phyloP scores from a whole-genome alignment of 495 filamentous ascomycete species.

The Neurospora sp. region DNA sequence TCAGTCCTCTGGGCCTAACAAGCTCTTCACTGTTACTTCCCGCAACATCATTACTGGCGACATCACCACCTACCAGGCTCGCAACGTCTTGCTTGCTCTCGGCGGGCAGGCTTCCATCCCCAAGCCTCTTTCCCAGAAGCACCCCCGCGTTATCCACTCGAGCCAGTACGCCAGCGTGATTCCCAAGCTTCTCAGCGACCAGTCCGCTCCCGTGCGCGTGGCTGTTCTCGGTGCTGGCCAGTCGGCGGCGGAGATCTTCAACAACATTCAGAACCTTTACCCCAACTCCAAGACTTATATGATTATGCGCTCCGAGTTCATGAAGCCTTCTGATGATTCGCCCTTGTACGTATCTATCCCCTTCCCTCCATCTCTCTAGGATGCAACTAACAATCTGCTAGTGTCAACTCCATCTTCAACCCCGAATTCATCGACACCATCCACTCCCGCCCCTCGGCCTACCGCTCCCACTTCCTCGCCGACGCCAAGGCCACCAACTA shows the following conservation, averaged over 20 bases:
- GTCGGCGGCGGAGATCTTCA: slow-evolving; percentile 91
- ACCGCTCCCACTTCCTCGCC: slow-evolving; percentile 51
- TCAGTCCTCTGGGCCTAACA: slow-evolving; percentile 33
- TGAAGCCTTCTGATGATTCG: slow-evolving; percentile 88
- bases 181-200: slow-evolving; percentile 49
- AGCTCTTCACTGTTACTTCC: slow-evolving; percentile 38
- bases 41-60: slow-evolving; percentile 27
- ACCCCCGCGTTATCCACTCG: slow-evolving; percentile 71
- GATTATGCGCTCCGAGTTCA: slow-evolving; percentile 66
- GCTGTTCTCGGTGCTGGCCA: slow-evolving; percentile 84
- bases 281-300: slow-evolving; percentile 68
- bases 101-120: slow-evolving; percentile 78
- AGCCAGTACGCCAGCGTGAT: slow-evolving; percentile 68
- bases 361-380: not conserved
- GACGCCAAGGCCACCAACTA: slow-evolving; percentile 81
- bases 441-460: slow-evolving; percentile 50
- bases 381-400: slow-evolving; percentile 24
- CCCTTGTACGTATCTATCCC: slow-evolving; percentile 60
- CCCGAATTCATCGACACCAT: slow-evolving; percentile 67
- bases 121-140: slow-evolving; percentile 45
- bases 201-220: slow-evolving; percentile 51
- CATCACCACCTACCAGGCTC: slow-evolving; percentile 36
- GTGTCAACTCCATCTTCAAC: slow-evolving; percentile 95
- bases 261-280: slow-evolving; percentile 73
- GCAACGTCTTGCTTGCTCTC: slow-evolving; percentile 77